Evolutionary conservation across 2,329 filamentous ascomycete genomes (phyloP).

Genomic region (Trichoderma sp.): DNA sequence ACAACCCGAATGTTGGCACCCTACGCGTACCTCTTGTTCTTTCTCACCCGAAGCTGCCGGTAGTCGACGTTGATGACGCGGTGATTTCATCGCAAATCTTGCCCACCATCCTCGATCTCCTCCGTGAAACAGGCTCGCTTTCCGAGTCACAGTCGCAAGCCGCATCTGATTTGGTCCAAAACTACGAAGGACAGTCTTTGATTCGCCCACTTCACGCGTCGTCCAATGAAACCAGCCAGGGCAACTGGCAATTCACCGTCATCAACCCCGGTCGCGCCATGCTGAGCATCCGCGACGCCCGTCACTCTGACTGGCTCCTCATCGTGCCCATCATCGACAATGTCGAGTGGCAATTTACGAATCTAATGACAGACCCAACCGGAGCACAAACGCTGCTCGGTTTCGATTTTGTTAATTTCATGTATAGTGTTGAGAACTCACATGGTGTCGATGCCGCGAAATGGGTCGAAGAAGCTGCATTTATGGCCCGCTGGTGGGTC

Average conservation of each 20-base stretch:
- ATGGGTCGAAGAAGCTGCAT: conserved; percentile 40
- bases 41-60: conserved; percentile 38
- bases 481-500: conserved; percentile 39
- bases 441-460: conserved; percentile 33
- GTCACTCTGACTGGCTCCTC: conserved; percentile 35
- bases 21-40: conserved; percentile 39
- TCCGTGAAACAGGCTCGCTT: conserved; percentile 39
- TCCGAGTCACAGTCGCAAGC: conserved; percentile 31
- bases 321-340: conserved; percentile 38
- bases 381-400: conserved; percentile 29
- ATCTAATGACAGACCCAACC: conserved; percentile 34
- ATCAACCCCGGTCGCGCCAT: conserved; percentile 40
- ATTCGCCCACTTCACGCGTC: conserved; percentile 34
- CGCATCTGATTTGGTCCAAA: conserved; percentile 35
- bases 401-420: conserved; percentile 28
- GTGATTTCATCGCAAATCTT: conserved; percentile 39
- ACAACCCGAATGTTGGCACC: conserved; percentile 39
- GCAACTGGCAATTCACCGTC: conserved; percentile 40
- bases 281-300: conserved; percentile 38
- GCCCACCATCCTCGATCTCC: conserved; percentile 40
- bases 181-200: conserved; percentile 42
- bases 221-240: conserved; percentile 29
- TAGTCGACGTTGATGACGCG: conserved; percentile 36
- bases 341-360: conserved; percentile 38
- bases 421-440: conserved; percentile 27